Conservation (phyloP, 352 stramenopile species). For the Phytophthora brassicae region DNA sequence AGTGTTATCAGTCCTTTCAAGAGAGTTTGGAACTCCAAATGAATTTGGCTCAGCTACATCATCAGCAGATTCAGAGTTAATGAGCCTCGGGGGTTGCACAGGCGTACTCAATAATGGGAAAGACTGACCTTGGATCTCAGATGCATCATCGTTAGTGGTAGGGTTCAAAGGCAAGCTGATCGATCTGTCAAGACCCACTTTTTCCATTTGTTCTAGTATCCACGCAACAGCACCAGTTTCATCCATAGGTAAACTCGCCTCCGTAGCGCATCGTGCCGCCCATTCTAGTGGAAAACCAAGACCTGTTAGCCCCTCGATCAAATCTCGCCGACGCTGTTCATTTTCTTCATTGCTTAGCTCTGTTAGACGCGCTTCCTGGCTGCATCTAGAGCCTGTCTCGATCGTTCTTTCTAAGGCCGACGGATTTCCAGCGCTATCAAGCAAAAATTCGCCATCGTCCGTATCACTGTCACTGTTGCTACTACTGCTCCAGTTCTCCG, state of each 20-base stretch:
- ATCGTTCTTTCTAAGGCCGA: not conserved
- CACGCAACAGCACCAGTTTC: slow-evolving; percentile 82
- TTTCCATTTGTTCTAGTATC: slow-evolving; percentile 92
- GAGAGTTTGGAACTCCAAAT: not conserved
- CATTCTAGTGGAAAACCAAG: slow-evolving; percentile 88
- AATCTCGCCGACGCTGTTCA: slow-evolving; percentile 36
- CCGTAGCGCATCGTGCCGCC: slow-evolving; percentile 58
- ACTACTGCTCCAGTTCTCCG: slow-evolving; percentile 15
- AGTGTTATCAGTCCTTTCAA: not conserved
- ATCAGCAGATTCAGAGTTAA: slow-evolving; percentile 17
- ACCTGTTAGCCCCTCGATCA: slow-evolving; percentile 75
- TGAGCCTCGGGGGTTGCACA: slow-evolving; percentile 18
- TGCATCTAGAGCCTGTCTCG: slow-evolving; percentile 3
- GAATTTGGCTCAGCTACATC: not conserved
- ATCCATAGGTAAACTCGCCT: slow-evolving; percentile 44
- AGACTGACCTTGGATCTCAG: not conserved
- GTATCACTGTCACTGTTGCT: slow-evolving; percentile 27
- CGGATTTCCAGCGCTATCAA: slow-evolving; percentile 7
- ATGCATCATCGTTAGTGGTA: slow-evolving; percentile 7
- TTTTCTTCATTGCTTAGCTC: slow-evolving; percentile 15
- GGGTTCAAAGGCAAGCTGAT: not conserved
- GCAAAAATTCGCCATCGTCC: slow-evolving; percentile 19
- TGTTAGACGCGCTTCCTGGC: slow-evolving; percentile 3
- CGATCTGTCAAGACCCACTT: slow-evolving; percentile 35
- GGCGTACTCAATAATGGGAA: slow-evolving; percentile 6